These are phyloP conservation scores for Botrytis sinoallii DNA, from an alignment of 2,329 filamentous ascomycete genomes.

Conservation along the genomic window DNA sequence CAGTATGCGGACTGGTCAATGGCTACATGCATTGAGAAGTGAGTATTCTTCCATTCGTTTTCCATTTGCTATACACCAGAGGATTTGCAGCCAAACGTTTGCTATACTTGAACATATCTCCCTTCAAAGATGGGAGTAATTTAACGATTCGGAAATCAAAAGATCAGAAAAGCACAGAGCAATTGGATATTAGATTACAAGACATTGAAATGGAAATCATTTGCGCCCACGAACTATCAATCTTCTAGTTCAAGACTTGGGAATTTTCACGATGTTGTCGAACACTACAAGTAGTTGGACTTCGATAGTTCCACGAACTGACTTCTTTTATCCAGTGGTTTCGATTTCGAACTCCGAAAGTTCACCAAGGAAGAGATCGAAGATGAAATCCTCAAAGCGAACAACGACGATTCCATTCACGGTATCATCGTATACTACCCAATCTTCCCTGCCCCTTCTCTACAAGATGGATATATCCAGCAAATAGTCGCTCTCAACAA, in stretches of 20 bases:
- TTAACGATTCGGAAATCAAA: not conserved
- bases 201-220: not conserved
- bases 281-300: not conserved
- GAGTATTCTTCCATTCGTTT: conserved; percentile 43
- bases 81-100: not conserved
- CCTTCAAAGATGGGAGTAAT: no score
- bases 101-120: not conserved
- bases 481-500: conserved; percentile 87
- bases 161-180: not conserved
- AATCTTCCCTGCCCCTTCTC: conserved; percentile 77
- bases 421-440: conserved; percentile 98
- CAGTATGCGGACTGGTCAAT: conserved; percentile 97
- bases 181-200: not conserved
- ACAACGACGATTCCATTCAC: conserved; percentile 72
- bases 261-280: not conserved
- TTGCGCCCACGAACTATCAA: not conserved
- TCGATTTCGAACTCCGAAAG: conserved; percentile 80
- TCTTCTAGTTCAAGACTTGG: not conserved
- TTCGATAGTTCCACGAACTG: conserved; percentile 2
- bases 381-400: conserved; percentile 81
- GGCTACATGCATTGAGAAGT: conserved; percentile 96
- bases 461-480: conserved; percentile 92
- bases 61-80: not conserved
- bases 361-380: conserved; percentile 87
- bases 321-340: conserved; percentile 59